These are phyloP conservation scores for Smithsoniella earleae DNA, from an alignment of 163 green algal species.

Conservation along the genomic window DNA sequence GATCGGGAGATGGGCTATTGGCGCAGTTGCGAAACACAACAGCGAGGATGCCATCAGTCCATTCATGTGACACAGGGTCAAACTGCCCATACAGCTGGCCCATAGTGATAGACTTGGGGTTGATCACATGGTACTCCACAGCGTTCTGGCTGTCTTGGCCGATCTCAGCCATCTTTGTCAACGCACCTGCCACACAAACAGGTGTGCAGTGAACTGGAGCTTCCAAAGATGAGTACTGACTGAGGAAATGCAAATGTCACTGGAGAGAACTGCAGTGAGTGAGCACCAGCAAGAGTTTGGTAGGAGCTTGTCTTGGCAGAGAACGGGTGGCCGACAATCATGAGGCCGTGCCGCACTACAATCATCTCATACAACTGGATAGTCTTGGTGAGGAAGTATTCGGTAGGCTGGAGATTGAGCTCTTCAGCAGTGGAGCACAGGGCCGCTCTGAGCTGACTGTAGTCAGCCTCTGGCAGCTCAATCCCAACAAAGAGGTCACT, in stretches of 20 bases:
- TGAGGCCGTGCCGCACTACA: slow-evolving; percentile 66
- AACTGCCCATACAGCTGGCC: slow-evolving; percentile 68
- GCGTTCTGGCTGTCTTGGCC: slow-evolving; percentile 39
- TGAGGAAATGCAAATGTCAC: too few relatives aligned
- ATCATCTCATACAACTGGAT: slow-evolving; percentile 77
- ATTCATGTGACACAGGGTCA: slow-evolving; percentile 54
- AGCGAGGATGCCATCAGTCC: slow-evolving; percentile 59
- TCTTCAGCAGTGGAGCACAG: slow-evolving; percentile 34
- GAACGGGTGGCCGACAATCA: slow-evolving; percentile 69
- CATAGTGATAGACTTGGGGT: slow-evolving; percentile 73
- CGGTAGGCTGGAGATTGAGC: slow-evolving; percentile 40
- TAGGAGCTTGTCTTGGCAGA: slow-evolving; percentile 54
- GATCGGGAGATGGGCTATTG: slow-evolving; percentile 35
- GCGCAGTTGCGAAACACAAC: slow-evolving; percentile 52
- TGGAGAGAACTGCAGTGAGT: too few relatives aligned
- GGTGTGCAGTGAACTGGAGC: too few relatives aligned
- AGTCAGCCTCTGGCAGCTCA: slow-evolving; percentile 40
- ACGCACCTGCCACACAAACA: slow-evolving; percentile 46
- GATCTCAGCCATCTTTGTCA: slow-evolving; percentile 44
- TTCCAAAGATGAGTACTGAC: too few relatives aligned
- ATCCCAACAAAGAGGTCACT: slow-evolving; percentile 45
- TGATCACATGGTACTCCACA: slow-evolving; percentile 54
- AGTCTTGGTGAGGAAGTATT: slow-evolving; percentile 40
- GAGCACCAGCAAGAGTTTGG: slow-evolving; percentile 27
- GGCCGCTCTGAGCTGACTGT: slow-evolving; percentile 37